Conservation (phyloP, 2,329 filamentous ascomycete species). For the Cercospora zeae-maydis region DNA sequence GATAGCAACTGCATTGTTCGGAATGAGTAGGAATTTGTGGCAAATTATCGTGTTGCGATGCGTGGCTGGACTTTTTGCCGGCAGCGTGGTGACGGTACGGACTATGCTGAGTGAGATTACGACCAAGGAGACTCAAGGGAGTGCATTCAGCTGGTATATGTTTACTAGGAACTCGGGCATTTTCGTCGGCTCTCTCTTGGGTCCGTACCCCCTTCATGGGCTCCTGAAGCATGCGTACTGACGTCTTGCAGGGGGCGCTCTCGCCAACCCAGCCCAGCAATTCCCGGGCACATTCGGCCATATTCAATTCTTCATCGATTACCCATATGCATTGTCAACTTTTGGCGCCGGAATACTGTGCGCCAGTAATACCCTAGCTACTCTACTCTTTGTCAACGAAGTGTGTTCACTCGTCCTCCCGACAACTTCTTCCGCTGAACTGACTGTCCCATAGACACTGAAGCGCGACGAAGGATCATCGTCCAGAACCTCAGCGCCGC, state of each 20-base stretch:
- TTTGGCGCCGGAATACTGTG: conserved; percentile 57
- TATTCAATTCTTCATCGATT: conserved; percentile 57
- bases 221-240: not conserved
- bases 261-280: conserved; percentile 64
- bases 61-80: conserved; percentile 68
- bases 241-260: conserved; percentile 55
- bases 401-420: not conserved
- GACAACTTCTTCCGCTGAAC: not conserved
- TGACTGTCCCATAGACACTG: conserved; percentile 28
- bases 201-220: conserved; percentile 22
- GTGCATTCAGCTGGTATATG: conserved; percentile 72
- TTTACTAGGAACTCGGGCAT: conserved; percentile 71
- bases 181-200: conserved; percentile 64
- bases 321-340: conserved; percentile 64
- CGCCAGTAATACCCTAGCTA: conserved; percentile 51
- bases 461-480: conserved; percentile 22
- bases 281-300: conserved; percentile 58
- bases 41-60: conserved; percentile 74
- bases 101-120: conserved; percentile 74
- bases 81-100: conserved; percentile 69
- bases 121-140: conserved; percentile 66
- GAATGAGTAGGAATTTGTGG: conserved; percentile 61
- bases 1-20: conserved; percentile 62
- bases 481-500: conserved; percentile 22
- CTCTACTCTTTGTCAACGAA: conserved; percentile 55